These are phyloP conservation scores for Podospora bellae-mahoneyi DNA, from an alignment of 495 filamentous ascomycete species.

Conservation along the genomic window DNA sequence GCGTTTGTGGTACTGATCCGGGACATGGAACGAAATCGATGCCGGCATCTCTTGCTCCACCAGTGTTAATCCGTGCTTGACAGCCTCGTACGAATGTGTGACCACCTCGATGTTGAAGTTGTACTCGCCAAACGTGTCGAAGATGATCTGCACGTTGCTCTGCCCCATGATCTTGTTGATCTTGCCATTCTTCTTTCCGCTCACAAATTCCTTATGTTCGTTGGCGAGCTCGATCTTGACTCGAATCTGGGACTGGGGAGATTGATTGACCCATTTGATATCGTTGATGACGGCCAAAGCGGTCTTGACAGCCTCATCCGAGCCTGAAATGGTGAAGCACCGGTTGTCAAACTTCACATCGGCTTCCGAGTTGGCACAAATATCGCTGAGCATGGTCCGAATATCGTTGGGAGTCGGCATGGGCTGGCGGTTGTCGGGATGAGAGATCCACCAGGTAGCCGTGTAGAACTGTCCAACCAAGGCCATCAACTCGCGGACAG, in stretches of 20 bases:
- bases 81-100: constrained; percentile 83
- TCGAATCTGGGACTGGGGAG: constrained; percentile 78
- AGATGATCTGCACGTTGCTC: constrained; percentile 97
- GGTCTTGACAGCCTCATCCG: constrained; percentile 90
- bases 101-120: constrained; percentile 99
- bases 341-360: constrained; percentile 92
- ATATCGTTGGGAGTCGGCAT: constrained; percentile 72
- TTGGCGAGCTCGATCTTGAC: constrained; percentile 99
- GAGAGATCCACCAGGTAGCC: constrained; percentile 90
- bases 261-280: constrained; percentile 81
- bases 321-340: constrained; percentile 89
- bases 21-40: constrained; percentile 97
- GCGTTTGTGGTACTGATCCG: constrained; percentile 99
- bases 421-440: constrained; percentile 63
- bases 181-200: constrained; percentile 99
- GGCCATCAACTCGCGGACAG: constrained; percentile 90
- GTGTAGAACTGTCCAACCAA: constrained; percentile 95
- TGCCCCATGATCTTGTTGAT: constrained; percentile 99
- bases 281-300: constrained; percentile 90
- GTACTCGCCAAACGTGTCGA: constrained; percentile 98
- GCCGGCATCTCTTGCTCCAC: constrained; percentile 99
- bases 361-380: constrained; percentile 91
- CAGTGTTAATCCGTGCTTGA: constrained; percentile 83
- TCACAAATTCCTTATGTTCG: constrained; percentile 99
- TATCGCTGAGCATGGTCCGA: constrained; percentile 86